Evolutionary conservation across 176 grass and related monocot species (phyloP).

Genomic region (Ampelocalamus luodianensis): DNA sequence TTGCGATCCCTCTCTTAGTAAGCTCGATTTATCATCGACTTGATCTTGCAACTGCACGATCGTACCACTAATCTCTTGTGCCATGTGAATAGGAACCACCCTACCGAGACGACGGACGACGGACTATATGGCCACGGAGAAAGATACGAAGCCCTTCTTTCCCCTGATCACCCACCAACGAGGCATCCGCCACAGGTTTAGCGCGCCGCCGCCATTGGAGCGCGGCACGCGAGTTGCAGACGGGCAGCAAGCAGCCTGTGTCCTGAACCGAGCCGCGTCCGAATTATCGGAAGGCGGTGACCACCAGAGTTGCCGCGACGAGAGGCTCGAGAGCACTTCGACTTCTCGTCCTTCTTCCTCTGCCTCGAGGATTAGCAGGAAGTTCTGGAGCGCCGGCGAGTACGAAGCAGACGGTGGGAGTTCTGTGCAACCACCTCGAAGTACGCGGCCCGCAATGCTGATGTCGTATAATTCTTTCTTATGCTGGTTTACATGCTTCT

Average conservation of each 20-base stretch:
- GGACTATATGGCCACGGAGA: conserved; percentile 25
- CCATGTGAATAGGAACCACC: conserved; percentile 38
- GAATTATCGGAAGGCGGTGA: background rate
- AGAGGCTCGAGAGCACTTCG: background rate
- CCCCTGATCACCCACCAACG: conserved; percentile 32
- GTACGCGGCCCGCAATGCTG: conserved; percentile 14
- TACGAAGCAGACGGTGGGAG: conserved; percentile 34
- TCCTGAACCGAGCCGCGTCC: conserved; percentile 35
- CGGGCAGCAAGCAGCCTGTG: background rate
- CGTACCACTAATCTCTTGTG: background rate
- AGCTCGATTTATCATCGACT: background rate
- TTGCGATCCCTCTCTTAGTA: background rate
- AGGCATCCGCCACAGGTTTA: background rate
- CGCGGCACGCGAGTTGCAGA: background rate
- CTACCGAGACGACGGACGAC: no score
- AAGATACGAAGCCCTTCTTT: conserved; percentile 51
- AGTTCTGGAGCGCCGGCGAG: conserved; percentile 71
- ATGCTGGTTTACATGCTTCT: background rate
- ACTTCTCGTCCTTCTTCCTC: background rate
- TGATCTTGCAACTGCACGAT: background rate
- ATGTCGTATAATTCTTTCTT: background rate
- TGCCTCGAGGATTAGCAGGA: conserved; percentile 34
- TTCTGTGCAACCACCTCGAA: conserved; percentile 23
- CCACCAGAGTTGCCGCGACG: background rate
- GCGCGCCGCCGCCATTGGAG: background rate